Conservation (phyloP, 2,329 filamentous ascomycete species). For the Colletotrichum ledebouriae region DNA sequence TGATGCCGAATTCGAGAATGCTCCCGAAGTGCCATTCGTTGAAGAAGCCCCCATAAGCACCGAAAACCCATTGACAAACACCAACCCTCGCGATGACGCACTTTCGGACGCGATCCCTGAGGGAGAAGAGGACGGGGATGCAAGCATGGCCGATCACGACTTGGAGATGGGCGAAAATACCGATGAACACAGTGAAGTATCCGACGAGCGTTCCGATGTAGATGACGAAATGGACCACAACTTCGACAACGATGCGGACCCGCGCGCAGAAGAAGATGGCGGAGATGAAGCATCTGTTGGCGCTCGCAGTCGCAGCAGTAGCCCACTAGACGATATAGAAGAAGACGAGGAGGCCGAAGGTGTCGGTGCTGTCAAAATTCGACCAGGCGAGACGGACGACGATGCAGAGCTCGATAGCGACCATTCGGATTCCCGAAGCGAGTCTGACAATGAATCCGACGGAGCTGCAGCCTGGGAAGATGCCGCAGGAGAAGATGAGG, state of each 20-base stretch:
- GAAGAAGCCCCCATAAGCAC: slow-evolving; percentile 43
- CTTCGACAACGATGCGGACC: slow-evolving; percentile 55
- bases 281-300: slow-evolving; percentile 44
- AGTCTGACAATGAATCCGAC: slow-evolving; percentile 67
- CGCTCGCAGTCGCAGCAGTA: slow-evolving; percentile 31
- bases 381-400: slow-evolving; percentile 64
- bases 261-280: slow-evolving; percentile 48
- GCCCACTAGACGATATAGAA: slow-evolving; percentile 43
- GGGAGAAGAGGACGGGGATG: slow-evolving; percentile 45
- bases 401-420: slow-evolving; percentile 58
- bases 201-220: slow-evolving; percentile 52
- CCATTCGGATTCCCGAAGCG: slow-evolving; percentile 61
- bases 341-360: slow-evolving; percentile 63
- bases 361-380: slow-evolving; percentile 70
- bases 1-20: slow-evolving; percentile 57
- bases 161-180: slow-evolving; percentile 53
- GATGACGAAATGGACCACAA: slow-evolving; percentile 56
- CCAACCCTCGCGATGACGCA: slow-evolving; percentile 23
- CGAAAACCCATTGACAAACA: slow-evolving; percentile 28
- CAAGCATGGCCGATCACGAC: slow-evolving; percentile 48
- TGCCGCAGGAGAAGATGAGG: slow-evolving; percentile 66
- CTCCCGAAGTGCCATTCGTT: slow-evolving; percentile 46
- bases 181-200: slow-evolving; percentile 49
- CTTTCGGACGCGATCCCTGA: slow-evolving; percentile 25
- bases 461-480: slow-evolving; percentile 71